Conservation (phyloP, 441 rosid species). For the Erodium trifolium region DNA sequence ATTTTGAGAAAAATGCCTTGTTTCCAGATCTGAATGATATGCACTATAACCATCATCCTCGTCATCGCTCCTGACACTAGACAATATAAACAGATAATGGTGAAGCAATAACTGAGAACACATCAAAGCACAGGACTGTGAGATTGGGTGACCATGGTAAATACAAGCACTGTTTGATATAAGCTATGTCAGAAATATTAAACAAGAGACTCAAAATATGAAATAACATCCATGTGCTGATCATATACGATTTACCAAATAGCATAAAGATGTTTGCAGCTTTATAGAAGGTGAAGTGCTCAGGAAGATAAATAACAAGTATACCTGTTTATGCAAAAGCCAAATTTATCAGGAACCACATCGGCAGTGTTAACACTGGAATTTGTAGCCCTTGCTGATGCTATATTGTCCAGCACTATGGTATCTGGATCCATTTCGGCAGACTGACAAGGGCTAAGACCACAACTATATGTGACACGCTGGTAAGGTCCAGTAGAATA, state of each 20-base stretch:
- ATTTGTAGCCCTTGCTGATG: slow-evolving; percentile 31
- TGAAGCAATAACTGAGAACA: not conserved
- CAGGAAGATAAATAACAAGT: slow-evolving; percentile 6
- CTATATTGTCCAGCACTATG: slow-evolving; percentile 33
- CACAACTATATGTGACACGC: slow-evolving; percentile 36
- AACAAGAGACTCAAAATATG: not conserved
- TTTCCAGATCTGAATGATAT: not conserved
- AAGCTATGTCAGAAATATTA: not conserved
- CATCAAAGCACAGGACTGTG: not conserved
- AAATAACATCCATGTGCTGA: not conserved
- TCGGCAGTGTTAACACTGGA: slow-evolving; percentile 32
- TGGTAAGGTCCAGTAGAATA: slow-evolving; percentile 47
- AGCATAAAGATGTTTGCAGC: not conserved
- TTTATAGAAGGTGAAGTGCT: not conserved
- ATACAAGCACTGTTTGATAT: not conserved
- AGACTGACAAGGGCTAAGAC: slow-evolving; percentile 36
- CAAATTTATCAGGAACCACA: slow-evolving; percentile 35
- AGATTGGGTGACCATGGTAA: not conserved
- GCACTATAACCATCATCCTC: slow-evolving; percentile 4
- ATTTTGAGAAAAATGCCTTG: not conserved
- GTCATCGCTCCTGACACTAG: not conserved
- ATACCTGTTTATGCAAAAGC: slow-evolving; percentile 54
- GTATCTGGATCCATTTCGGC: slow-evolving; percentile 39
- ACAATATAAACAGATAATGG: not conserved
- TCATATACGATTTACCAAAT: not conserved